A percentile compares a stretch with the other conserved stretches of the same genome.
Evolutionary conservation across 129 eudicot species (phyloP).

Genomic region (Flaveria linearis): DNA sequence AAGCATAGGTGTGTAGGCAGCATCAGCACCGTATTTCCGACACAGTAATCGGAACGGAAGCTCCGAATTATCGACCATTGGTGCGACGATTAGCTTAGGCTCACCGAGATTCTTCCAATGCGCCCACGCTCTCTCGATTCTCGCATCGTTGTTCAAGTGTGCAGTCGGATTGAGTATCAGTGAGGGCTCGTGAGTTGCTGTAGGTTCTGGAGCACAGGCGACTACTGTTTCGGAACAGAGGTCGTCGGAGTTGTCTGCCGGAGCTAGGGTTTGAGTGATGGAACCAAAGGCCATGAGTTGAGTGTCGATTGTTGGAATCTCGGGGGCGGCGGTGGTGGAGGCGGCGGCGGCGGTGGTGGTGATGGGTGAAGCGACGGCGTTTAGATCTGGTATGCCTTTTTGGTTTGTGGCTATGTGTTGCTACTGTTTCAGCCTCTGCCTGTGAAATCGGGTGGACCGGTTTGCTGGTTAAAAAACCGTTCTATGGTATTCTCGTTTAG

Average conservation of each 20-base stretch:
- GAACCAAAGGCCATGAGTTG: not conserved
- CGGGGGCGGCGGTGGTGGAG: not conserved
- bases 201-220: slow-evolving; percentile 3
- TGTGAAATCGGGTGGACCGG: not conserved
- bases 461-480: too few relatives aligned
- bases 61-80: slow-evolving; percentile 98
- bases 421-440: not conserved
- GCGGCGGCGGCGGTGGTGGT: not conserved
- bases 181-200: not conserved
- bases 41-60: slow-evolving; percentile 90
- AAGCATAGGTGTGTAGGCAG: slow-evolving; percentile 97
- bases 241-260: not conserved
- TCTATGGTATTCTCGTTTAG: too few relatives aligned
- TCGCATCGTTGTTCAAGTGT: slow-evolving; percentile 47
- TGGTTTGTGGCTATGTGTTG: not conserved
- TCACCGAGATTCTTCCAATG: slow-evolving; percentile 87
- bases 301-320: too few relatives aligned
- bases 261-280: slow-evolving; percentile 14
- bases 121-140: slow-evolving; percentile 82
- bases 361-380: not conserved
- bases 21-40: slow-evolving; percentile 85
- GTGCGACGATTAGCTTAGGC: slow-evolving; percentile 81
- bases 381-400: not conserved
- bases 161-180: slow-evolving; percentile 29
- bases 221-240: slow-evolving; percentile 20